Conservation (phyloP, 352 stramenopile species). For the Globisporangium echinulatum region DNA sequence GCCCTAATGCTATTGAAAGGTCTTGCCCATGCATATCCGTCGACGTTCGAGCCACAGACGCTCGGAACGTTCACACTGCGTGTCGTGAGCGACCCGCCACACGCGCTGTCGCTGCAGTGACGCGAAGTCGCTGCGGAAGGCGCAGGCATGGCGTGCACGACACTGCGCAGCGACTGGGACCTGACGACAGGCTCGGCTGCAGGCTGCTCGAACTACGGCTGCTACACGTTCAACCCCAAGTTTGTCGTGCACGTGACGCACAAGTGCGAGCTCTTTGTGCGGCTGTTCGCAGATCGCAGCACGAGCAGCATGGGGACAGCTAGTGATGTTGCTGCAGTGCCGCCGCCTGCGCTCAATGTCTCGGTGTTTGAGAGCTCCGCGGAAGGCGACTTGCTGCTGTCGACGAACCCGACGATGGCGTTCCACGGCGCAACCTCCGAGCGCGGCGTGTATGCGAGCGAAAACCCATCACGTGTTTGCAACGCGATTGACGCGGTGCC, state of each 20-base stretch:
- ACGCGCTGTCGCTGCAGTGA: slow-evolving; percentile 21
- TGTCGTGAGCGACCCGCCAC: slow-evolving; percentile 49
- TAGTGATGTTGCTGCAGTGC: neutral
- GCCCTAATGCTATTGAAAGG: too few species aligned
- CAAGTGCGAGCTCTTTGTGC: slow-evolving; percentile 48
- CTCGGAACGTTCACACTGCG: slow-evolving; percentile 44
- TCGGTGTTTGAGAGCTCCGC: slow-evolving; percentile 62
- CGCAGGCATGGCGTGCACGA: slow-evolving; percentile 36
- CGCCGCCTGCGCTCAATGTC: slow-evolving; percentile 56
- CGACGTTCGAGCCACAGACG: slow-evolving; percentile 51
- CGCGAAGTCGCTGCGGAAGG: slow-evolving; percentile 46
- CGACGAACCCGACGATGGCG: too few species aligned
- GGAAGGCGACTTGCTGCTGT: slow-evolving; percentile 42
- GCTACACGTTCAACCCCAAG: slow-evolving; percentile 80
- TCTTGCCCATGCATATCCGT: slow-evolving; percentile 18
- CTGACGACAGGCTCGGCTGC: slow-evolving; percentile 44
- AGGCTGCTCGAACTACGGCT: slow-evolving; percentile 72
- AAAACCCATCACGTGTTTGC: too few species aligned
- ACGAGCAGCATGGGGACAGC: neutral
- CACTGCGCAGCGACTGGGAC: slow-evolving; percentile 44
- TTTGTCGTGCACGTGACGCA: slow-evolving; percentile 55
- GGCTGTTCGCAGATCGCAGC: slow-evolving; percentile 29
- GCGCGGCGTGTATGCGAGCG: too few species aligned
- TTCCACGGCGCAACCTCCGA: too few species aligned
- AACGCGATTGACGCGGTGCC: too few species aligned